phyloP scores from a whole-genome alignment of 176 grass and related monocot genomes.

The Raddia guianensis region DNA sequence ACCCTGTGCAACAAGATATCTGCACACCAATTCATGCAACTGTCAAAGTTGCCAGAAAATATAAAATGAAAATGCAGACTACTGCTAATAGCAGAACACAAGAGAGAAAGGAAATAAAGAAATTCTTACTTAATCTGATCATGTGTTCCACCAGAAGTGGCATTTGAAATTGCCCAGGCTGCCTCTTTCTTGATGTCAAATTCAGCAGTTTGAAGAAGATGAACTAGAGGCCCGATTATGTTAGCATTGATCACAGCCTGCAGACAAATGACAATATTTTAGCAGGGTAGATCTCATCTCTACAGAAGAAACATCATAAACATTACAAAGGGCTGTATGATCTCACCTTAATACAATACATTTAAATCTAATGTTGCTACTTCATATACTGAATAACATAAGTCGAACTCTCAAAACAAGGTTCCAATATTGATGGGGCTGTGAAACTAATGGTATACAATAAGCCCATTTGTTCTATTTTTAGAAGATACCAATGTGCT shows the following conservation, averaged over 20 bases:
- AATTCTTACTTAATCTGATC: conserved; percentile 66
- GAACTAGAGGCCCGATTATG: conserved; percentile 61
- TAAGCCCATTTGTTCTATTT: not conserved
- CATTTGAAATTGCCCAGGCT: conserved; percentile 78
- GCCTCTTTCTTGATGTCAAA: conserved; percentile 86
- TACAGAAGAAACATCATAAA: not conserved
- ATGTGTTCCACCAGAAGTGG: conserved; percentile 72
- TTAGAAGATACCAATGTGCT: not conserved
- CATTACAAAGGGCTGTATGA: not conserved
- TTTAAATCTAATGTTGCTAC: not conserved
- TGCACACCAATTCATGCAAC: conserved; percentile 29
- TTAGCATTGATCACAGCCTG: conserved; percentile 70
- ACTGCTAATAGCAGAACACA: not conserved
- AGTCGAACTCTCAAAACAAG: not conserved
- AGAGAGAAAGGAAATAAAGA: not conserved
- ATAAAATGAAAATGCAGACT: not conserved
- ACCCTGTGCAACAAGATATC: conserved; percentile 81
- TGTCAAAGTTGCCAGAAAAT: not conserved
- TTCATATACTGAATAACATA: not conserved
- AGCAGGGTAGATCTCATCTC: not conserved
- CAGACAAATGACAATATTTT: conserved; percentile 1
- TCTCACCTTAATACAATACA: not conserved
- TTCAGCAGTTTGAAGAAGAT: conserved; percentile 74
- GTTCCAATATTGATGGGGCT: not conserved
- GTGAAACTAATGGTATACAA: not conserved